Percentiles rank a stretch among this genome's conserved stretches.
Conservation (phyloP, 352 stramenopile genomes). For the Phytophthora kernoviae region DNA sequence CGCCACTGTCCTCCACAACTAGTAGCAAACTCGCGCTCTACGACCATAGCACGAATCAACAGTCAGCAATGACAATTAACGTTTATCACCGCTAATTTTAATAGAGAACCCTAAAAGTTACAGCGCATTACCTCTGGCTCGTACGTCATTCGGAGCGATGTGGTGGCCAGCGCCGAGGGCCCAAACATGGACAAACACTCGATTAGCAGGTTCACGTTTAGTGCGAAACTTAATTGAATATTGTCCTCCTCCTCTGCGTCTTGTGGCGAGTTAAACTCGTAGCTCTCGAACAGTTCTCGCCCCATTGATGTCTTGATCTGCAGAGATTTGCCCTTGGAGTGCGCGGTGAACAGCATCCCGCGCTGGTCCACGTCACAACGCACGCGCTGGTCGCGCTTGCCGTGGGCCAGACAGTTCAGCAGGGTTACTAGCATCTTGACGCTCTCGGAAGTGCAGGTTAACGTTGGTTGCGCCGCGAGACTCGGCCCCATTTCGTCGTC, state of each 20-base stretch:
- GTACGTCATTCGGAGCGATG: constrained; percentile 79
- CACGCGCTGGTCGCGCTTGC: constrained; percentile 82
- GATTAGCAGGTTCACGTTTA: constrained; percentile 74
- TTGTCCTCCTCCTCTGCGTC: constrained; percentile 31
- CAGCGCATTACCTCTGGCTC: constrained; percentile 42
- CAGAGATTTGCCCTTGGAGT: constrained; percentile 87
- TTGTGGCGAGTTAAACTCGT: constrained; percentile 35
- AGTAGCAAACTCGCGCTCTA: constrained; percentile 67
- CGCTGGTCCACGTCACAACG: constrained; percentile 71
- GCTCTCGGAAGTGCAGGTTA: constrained; percentile 67
- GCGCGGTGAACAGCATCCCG: constrained; percentile 74
- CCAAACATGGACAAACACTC: constrained; percentile 88
- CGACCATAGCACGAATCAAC: constrained; percentile 8
- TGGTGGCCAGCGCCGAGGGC: constrained; percentile 59
- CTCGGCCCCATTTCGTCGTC: constrained; percentile 16
- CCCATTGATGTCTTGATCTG: constrained; percentile 87
- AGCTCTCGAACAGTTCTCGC: constrained; percentile 79
- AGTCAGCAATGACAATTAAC: constrained; percentile 3
- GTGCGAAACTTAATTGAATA: constrained; percentile 67
- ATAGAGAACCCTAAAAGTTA: not conserved
- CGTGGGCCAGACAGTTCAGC: constrained; percentile 61
- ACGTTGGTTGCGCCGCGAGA: constrained; percentile 29
- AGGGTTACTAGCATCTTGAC: constrained; percentile 81
- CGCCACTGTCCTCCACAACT: constrained; percentile 81
- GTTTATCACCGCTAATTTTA: constrained; percentile 2